These are phyloP conservation scores for Lactifluus hygrophoroides DNA, from an alignment of 768 basidiomycete species.

Conservation along the genomic window DNA sequence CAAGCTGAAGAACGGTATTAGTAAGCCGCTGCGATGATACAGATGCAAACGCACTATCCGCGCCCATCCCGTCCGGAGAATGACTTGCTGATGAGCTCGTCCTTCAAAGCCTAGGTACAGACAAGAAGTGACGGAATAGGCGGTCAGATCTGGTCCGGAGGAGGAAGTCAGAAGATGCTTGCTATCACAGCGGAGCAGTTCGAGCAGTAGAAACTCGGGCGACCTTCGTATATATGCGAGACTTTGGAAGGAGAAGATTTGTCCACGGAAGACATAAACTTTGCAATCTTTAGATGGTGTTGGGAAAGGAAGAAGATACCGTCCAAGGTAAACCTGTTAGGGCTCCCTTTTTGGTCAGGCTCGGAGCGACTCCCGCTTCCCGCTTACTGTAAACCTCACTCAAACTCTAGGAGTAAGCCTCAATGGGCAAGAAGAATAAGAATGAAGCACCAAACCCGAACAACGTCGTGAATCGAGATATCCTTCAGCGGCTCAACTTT, in stretches of 20 bases:
- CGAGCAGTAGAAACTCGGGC: constrained; percentile 59
- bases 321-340: not conserved
- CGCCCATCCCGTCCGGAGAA: constrained; percentile 79
- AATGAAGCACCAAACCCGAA: constrained; percentile 49
- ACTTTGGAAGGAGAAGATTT: constrained; percentile 34
- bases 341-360: not conserved
- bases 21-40: not conserved
- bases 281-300: not conserved
- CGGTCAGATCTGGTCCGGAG: constrained; percentile 1
- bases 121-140: not conserved
- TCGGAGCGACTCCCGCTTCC: not conserved
- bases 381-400: too few species aligned
- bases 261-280: constrained; percentile 6
- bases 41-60: constrained; percentile 51
- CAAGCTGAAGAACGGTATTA: constrained; percentile 36
- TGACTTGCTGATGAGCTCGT: constrained; percentile 77
- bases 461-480: constrained; percentile 58
- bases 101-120: constrained; percentile 55
- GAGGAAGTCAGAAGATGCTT: constrained; percentile 23
- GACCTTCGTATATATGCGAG: constrained; percentile 51
- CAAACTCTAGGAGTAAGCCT: too few species aligned
- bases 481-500: constrained; percentile 77
- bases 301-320: not conserved
- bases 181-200: constrained; percentile 68
- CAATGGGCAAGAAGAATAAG: constrained; percentile 60